Conservation (phyloP, 2,329 filamentous ascomycete genomes). For the Colletotrichum sp. region DNA sequence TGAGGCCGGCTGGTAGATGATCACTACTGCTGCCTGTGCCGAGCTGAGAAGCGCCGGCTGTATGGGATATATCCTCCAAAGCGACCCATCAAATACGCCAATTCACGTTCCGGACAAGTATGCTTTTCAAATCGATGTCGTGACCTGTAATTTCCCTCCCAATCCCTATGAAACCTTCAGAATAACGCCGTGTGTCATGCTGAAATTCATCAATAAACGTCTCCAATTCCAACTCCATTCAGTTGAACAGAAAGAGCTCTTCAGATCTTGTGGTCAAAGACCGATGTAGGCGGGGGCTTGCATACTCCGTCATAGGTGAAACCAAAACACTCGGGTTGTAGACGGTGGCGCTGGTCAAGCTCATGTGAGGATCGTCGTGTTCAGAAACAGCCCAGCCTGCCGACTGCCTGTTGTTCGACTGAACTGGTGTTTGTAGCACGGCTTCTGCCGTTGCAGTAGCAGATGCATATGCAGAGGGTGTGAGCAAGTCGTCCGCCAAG, state of each 20-base stretch:
- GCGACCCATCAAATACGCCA: background rate
- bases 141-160: background rate
- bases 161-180: background rate
- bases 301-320: slow-evolving; percentile 41
- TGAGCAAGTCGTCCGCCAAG: slow-evolving; percentile 29
- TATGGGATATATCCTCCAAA: slow-evolving; percentile 19
- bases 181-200: background rate
- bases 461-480: slow-evolving; percentile 11
- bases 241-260: slow-evolving; percentile 38
- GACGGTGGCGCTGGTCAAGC: slow-evolving; percentile 8
- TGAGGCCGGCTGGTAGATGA: background rate
- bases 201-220: background rate
- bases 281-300: slow-evolving; percentile 31
- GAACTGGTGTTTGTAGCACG: background rate
- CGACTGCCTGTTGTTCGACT: slow-evolving; percentile 14
- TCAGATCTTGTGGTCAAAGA: slow-evolving; percentile 46
- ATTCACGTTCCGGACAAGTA: background rate
- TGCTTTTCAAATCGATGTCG: background rate
- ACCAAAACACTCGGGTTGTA: slow-evolving; percentile 29
- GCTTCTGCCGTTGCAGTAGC: background rate
- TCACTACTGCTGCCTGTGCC: too few relatives aligned
- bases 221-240: background rate
- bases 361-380: background rate
- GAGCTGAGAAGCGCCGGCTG: background rate
- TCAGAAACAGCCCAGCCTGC: slow-evolving; percentile 31